These are phyloP conservation scores for Gymnopilus junonius DNA, from an alignment of 768 basidiomycete species.

Conservation along the genomic window DNA sequence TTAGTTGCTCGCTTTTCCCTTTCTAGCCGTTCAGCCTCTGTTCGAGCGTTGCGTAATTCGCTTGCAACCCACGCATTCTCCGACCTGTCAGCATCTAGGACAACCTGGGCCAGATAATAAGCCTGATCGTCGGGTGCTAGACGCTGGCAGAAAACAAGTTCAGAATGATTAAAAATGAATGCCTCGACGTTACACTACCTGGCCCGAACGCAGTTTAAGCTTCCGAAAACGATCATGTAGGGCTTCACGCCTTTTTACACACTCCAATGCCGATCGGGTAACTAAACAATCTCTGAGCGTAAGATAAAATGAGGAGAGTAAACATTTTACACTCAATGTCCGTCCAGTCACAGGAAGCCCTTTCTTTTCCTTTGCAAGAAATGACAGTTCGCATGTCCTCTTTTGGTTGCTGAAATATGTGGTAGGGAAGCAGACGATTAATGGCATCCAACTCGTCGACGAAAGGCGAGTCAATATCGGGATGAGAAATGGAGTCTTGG, in stretches of 20 bases:
- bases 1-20: slow-evolving; percentile 64
- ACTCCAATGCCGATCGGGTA: slow-evolving; percentile 71
- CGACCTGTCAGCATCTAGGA: slow-evolving; percentile 68
- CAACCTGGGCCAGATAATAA: slow-evolving; percentile 63
- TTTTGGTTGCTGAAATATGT: slow-evolving; percentile 75
- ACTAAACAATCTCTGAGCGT: slow-evolving; percentile 42
- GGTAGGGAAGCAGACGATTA: slow-evolving; percentile 78
- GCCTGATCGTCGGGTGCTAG: slow-evolving; percentile 64
- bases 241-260: slow-evolving; percentile 57
- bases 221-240: slow-evolving; percentile 64
- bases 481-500: slow-evolving; percentile 61
- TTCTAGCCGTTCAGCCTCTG: slow-evolving; percentile 70
- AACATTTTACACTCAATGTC: slow-evolving; percentile 56
- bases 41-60: slow-evolving; percentile 64
- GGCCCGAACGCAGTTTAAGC: slow-evolving; percentile 55
- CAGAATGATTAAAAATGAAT: not conserved
- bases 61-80: slow-evolving; percentile 60
- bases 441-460: slow-evolving; percentile 62
- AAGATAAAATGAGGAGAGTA: slow-evolving; percentile 6
- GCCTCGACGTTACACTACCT: slow-evolving; percentile 41
- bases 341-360: slow-evolving; percentile 49
- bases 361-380: slow-evolving; percentile 65
- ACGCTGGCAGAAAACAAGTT: slow-evolving; percentile 44
- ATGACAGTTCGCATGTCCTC: slow-evolving; percentile 55
- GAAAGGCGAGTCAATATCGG: slow-evolving; percentile 76